phyloP scores from a whole-genome alignment of 2,329 filamentous ascomycete species.

The Neurospora sp. region DNA sequence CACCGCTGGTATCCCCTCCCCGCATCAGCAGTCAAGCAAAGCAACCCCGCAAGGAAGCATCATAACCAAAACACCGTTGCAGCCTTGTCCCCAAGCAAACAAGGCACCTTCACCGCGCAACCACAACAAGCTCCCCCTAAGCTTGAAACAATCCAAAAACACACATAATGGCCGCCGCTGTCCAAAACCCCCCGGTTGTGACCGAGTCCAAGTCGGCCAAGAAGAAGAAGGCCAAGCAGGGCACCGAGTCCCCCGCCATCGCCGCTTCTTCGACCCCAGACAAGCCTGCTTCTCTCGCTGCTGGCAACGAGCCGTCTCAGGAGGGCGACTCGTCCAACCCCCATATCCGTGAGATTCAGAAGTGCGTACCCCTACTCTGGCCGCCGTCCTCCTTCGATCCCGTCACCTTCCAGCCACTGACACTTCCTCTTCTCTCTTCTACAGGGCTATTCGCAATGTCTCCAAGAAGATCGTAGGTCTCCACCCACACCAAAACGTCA shows the following conservation, averaged over 20 bases:
- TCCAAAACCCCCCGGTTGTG: slow-evolving; percentile 53
- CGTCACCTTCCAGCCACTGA: not conserved
- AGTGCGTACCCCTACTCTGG: slow-evolving; percentile 45
- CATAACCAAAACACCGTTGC: not conserved
- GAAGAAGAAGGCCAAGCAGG: slow-evolving; percentile 58
- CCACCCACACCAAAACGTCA: not conserved
- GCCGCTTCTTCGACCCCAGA: slow-evolving; percentile 38
- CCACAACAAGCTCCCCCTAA: not conserved
- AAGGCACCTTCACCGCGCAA: not conserved
- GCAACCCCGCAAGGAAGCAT: not conserved
- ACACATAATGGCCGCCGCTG: slow-evolving; percentile 50
- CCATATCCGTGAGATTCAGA: slow-evolving; percentile 82
- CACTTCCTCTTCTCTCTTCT: slow-evolving; percentile 11
- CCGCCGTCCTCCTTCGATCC: not conserved
- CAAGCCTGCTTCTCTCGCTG: slow-evolving; percentile 36
- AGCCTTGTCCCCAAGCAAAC: not conserved
- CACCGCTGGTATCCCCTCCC: not conserved
- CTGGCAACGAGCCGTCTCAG: slow-evolving; percentile 37
- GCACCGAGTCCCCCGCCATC: slow-evolving; percentile 46
- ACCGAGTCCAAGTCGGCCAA: slow-evolving; percentile 56
- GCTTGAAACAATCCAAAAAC: slow-evolving; percentile 2
- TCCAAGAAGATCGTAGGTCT: slow-evolving; percentile 84
- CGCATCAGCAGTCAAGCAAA: not conserved
- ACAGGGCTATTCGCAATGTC: slow-evolving; percentile 79
- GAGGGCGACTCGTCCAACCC: slow-evolving; percentile 60